These are phyloP conservation scores for Nelumbo lutea DNA, from an alignment of 164 flowering plant genomes.

Conservation along the genomic window DNA sequence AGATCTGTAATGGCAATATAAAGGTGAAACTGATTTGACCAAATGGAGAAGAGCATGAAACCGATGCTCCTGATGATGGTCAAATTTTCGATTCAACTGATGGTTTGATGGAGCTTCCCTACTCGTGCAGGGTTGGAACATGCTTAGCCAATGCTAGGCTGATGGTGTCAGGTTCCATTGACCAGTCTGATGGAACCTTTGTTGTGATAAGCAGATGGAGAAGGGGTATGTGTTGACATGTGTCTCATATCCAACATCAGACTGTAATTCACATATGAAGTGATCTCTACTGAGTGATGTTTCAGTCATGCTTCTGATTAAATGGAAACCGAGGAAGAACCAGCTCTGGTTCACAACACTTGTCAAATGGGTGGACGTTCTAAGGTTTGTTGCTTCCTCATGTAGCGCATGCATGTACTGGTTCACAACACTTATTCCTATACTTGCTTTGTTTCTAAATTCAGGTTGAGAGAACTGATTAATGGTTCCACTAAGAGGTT, in stretches of 20 bases:
- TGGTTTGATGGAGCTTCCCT: conserved; percentile 66
- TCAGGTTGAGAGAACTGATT: too few relatives aligned
- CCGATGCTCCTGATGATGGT: conserved; percentile 61
- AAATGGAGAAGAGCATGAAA: conserved; percentile 55
- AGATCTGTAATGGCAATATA: conserved; percentile 47
- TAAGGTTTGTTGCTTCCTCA: too few relatives aligned
- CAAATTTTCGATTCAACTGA: conserved; percentile 68
- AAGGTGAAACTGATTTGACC: conserved; percentile 67
- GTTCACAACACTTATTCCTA: too few relatives aligned
- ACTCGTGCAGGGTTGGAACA: conserved; percentile 80
- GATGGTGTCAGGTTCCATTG: conserved; percentile 46
- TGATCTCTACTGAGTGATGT: conserved; percentile 44
- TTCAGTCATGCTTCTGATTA: too few relatives aligned
- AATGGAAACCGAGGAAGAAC: too few relatives aligned
- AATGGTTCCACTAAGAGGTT: too few relatives aligned
- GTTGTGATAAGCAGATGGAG: conserved; percentile 56
- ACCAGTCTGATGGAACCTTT: conserved; percentile 75
- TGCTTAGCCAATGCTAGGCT: conserved; percentile 78
- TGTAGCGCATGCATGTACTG: too few relatives aligned
- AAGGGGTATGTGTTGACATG: conserved; percentile 60
- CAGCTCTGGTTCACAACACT: too few relatives aligned
- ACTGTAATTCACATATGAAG: conserved; percentile 63
- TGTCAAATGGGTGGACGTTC: too few relatives aligned
- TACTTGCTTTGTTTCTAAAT: too few relatives aligned
- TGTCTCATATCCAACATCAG: conserved; percentile 56